A percentile compares a stretch with the other conserved stretches of the same genome.
phyloP scores from a whole-genome alignment of 208 protist genomes.

The Phytomonas francai region DNA sequence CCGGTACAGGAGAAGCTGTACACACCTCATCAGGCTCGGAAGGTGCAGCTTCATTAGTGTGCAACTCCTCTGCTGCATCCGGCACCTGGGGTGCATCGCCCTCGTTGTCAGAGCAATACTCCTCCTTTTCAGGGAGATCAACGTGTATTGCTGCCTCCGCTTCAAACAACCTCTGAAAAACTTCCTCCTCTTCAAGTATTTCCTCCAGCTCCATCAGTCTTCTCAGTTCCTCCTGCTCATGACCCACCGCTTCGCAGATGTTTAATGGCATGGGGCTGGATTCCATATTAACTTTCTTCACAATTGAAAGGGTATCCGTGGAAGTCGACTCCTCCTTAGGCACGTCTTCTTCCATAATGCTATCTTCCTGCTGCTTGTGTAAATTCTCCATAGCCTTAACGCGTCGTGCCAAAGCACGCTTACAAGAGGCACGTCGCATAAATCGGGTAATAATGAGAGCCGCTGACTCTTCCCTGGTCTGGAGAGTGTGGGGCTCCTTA shows the following conservation, averaged over 20 bases:
- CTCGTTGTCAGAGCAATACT: not conserved
- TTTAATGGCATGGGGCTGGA: not conserved
- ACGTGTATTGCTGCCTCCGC: not conserved
- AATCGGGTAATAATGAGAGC: slow-evolving; percentile 5
- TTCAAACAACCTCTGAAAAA: not conserved
- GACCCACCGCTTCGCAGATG: not conserved
- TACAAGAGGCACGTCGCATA: slow-evolving; percentile 3
- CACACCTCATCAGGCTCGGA: not conserved
- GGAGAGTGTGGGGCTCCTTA: not conserved
- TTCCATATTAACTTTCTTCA: not conserved
- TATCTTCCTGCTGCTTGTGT: not conserved
- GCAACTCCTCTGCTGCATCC: not conserved
- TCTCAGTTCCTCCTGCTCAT: not conserved
- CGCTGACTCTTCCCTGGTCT: not conserved
- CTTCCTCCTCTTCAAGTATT: not conserved
- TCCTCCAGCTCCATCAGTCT: not conserved
- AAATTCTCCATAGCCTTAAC: slow-evolving; percentile 3
- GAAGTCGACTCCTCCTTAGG: not conserved
- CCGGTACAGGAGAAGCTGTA: not conserved
- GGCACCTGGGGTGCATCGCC: not conserved
- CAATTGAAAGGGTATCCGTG: not conserved
- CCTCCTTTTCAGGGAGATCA: not conserved
- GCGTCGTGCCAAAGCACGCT: not conserved
- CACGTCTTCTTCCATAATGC: not conserved
- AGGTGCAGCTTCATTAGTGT: not conserved